Conservation (phyloP, 2,329 filamentous ascomycete genomes). For the Alternaria rosae region DNA sequence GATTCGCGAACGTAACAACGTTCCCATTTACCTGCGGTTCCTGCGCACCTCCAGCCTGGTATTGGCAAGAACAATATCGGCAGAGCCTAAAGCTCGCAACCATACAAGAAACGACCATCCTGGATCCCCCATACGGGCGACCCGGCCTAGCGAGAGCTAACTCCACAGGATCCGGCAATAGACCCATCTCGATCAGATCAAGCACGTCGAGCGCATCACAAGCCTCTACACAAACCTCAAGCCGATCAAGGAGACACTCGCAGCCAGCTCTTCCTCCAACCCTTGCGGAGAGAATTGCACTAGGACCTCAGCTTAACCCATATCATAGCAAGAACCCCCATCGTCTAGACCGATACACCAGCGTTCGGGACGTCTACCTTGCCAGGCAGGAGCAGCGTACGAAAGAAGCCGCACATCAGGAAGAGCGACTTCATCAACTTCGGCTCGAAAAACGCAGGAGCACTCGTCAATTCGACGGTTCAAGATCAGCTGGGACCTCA, state of each 20-base stretch:
- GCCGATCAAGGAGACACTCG: slow-evolving; percentile 5
- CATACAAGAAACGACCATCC: slow-evolving; percentile 13
- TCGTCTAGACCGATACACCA: slow-evolving; percentile 1
- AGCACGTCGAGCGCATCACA: slow-evolving; percentile 3
- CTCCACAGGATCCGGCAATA: slow-evolving; percentile 8
- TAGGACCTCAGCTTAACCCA: slow-evolving; percentile 13
- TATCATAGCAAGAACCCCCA: slow-evolving; percentile 10
- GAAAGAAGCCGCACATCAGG: slow-evolving; percentile 11
- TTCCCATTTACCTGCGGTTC: slow-evolving; percentile 15
- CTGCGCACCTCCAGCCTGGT: slow-evolving; percentile 15
- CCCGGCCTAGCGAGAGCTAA: slow-evolving; percentile 7
- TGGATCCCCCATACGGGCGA: slow-evolving; percentile 12
- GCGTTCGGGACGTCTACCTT: slow-evolving; percentile 1
- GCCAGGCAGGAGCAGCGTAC: slow-evolving; percentile 7
- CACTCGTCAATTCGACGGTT: slow-evolving; percentile 32
- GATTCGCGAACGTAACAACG: slow-evolving; percentile 17
- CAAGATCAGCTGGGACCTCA: slow-evolving; percentile 22
- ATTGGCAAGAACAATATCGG: slow-evolving; percentile 4
- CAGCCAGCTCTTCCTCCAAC: slow-evolving; percentile 8
- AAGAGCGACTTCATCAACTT: slow-evolving; percentile 14
- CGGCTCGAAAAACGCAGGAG: slow-evolving; percentile 7
- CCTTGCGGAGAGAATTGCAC: slow-evolving; percentile 11
- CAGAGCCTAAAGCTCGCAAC: not conserved
- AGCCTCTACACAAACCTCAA: not conserved
- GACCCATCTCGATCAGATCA: slow-evolving; percentile 2